Evolutionary conservation across 345 rosid species (phyloP), one percentile per base, ranked within the genome.

Genomic region (Fremontodendron californicum): DNA sequence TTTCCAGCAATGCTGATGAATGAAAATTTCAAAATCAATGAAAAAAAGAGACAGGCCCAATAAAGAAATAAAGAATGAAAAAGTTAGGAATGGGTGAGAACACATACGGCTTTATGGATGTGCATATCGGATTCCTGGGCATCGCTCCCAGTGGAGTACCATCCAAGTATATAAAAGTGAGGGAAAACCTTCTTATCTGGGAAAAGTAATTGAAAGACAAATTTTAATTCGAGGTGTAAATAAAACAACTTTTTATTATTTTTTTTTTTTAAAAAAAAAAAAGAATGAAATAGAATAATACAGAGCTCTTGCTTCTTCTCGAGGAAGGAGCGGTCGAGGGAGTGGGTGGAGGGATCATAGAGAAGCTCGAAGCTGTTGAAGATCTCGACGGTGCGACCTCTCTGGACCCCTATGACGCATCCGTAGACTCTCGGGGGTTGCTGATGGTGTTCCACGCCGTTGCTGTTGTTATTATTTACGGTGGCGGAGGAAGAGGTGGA

Each of bases 241-340:
- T 46, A 35, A 61, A 31, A 43, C 23, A 13, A 65, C n/a, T n/a
- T n/a, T n/a, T n/a, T n/a, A n/a, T n/a, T n/a, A n/a, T n/a, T n/a
- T n/a, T n/a, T n/a, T n/a, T n/a, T n/a, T n/a, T n/a, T n/a, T 12
- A 54, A 46, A 33, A 19, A 33, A 79, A 43, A 37, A 19, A 18
- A 45, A 23, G 13, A 75, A 31, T 45, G 57, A 15, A 49, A 57
- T 6, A 76, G 25, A 60, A 64, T 62, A 81, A 81, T 87, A 92
- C 98, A 94, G 39, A 95, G 99, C 85, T 95, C 99, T 79, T 95
- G 99, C 87, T 95, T 95, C 94, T 95, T 95, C 84, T 86, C 91
- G 67, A 95, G 94, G 87, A 95, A 95, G 33, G 91, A 70, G 43
- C 98, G 96, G 79, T 95, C 98, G 43, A 95, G 98, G 33, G 91